Percentiles rank a stretch among this genome's conserved stretches.
Evolutionary conservation across 164 flowering plant genomes (phyloP).

Genomic region (Annona squamosa): DNA sequence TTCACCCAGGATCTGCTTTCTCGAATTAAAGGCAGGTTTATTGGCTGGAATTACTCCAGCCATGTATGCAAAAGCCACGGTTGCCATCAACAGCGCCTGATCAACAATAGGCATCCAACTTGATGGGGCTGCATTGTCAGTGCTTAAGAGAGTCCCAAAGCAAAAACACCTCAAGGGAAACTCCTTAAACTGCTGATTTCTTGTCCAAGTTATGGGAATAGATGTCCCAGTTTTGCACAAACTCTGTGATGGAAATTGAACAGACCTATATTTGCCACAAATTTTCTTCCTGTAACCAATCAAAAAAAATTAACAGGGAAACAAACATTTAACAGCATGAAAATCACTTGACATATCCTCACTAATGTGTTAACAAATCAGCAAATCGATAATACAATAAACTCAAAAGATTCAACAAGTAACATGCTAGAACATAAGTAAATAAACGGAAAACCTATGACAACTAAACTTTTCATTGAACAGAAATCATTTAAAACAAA

Average conservation of each 20-base stretch:
- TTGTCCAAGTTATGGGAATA: conserved; percentile 10
- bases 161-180: conserved; percentile 30
- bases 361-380: neutral
- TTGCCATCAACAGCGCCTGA: conserved; percentile 64
- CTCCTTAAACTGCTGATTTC: conserved; percentile 11
- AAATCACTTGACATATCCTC: neutral
- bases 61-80: conserved; percentile 66
- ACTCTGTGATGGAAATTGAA: conserved; percentile 15
- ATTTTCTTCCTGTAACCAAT: conserved; percentile 25
- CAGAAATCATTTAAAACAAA: no score
- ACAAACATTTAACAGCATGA: neutral
- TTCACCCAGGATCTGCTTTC: conserved; percentile 17
- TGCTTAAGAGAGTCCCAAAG: conserved; percentile 41
- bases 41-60: conserved; percentile 70
- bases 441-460: no score
- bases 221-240: conserved; percentile 10
- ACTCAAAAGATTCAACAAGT: neutral
- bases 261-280: conserved; percentile 12
- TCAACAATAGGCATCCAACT: conserved; percentile 55
- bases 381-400: neutral
- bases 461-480: neutral
- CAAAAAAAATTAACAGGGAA: neutral
- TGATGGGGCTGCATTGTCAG: conserved; percentile 33
- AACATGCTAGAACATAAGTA: neutral
- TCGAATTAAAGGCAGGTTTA: conserved; percentile 20